Evolutionary conservation across 345 rosid genomes (phyloP).

Genomic region (Gossypium arboreum): DNA sequence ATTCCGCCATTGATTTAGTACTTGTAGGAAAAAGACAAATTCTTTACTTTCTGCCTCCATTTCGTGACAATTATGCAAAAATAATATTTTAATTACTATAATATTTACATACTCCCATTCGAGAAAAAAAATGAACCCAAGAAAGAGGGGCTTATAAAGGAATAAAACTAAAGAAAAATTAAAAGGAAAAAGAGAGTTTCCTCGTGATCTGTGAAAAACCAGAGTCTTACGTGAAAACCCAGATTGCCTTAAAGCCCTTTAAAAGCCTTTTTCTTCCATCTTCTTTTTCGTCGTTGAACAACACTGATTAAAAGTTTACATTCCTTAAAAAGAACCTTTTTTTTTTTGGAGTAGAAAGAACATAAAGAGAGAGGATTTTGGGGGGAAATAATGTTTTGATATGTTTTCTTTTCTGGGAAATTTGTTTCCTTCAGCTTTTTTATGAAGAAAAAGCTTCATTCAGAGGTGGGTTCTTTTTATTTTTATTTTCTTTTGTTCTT

Average conservation of each 20-base stretch:
- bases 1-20: neutral
- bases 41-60: slow-evolving; percentile 46
- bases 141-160: slow-evolving; percentile 6
- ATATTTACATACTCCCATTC: neutral
- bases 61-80: slow-evolving; percentile 30
- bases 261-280: slow-evolving; percentile 5
- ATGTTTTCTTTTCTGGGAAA: slow-evolving; percentile 13
- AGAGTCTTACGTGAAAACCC: slow-evolving; percentile 37
- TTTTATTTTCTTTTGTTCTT: neutral
- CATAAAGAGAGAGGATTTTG: neutral
- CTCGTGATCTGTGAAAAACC: slow-evolving; percentile 41
- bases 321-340: slow-evolving; percentile 2
- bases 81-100: neutral
- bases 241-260: slow-evolving; percentile 18
- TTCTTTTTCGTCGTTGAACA: neutral
- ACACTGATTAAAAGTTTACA: slow-evolving; percentile 10
- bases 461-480: slow-evolving; percentile 21
- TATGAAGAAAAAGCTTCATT: slow-evolving; percentile 16
- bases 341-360: neutral
- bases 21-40: slow-evolving; percentile 1
- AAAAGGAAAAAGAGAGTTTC: slow-evolving; percentile 14
- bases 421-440: slow-evolving; percentile 11
- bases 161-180: neutral
- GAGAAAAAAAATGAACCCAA: slow-evolving; percentile 11
- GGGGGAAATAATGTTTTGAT: slow-evolving; percentile 3